A percentile compares a stretch with the other conserved stretches of the same genome.
phyloP scores from a whole-genome alignment of 208 protist species.

The Trypanosoma scelopori region DNA sequence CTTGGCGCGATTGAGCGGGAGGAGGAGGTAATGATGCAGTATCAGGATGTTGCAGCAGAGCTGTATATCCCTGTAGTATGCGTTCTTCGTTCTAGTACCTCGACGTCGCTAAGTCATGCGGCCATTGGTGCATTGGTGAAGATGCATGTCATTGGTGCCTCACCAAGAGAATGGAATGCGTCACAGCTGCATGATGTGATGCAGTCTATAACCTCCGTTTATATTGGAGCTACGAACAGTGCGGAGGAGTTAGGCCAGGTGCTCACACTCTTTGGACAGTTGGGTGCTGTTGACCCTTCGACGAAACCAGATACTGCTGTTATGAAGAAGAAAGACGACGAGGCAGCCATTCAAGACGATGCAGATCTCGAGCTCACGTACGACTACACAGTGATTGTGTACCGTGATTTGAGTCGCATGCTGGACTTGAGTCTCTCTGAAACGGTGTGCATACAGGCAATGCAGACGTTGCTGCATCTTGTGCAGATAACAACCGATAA shows the following conservation, averaged over 20 bases:
- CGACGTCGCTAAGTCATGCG: slow-evolving; percentile 67
- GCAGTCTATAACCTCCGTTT: slow-evolving; percentile 61
- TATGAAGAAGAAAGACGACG: slow-evolving; percentile 65
- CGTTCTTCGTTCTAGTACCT: slow-evolving; percentile 69
- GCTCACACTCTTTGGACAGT: slow-evolving; percentile 85
- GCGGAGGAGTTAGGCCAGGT: slow-evolving; percentile 70
- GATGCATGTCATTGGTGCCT: slow-evolving; percentile 69
- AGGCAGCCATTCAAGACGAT: slow-evolving; percentile 72
- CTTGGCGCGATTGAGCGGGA: slow-evolving; percentile 54
- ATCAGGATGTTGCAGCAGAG: slow-evolving; percentile 81
- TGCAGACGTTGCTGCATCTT: slow-evolving; percentile 86
- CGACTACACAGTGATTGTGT: slow-evolving; percentile 91
- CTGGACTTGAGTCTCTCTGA: slow-evolving; percentile 83
- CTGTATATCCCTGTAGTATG: slow-evolving; percentile 68
- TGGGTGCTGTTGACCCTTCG: slow-evolving; percentile 83
- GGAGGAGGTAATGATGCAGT: slow-evolving; percentile 65
- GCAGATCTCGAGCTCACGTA: slow-evolving; percentile 89
- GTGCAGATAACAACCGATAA: slow-evolving; percentile 78
- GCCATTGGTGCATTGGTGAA: slow-evolving; percentile 79
- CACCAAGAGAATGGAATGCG: slow-evolving; percentile 37
- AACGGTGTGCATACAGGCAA: slow-evolving; percentile 75
- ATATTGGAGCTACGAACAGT: slow-evolving; percentile 56
- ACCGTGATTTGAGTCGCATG: slow-evolving; percentile 87
- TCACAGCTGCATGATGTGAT: slow-evolving; percentile 75
- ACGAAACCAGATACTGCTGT: slow-evolving; percentile 44